Evolutionary conservation across 2,329 filamentous ascomycete species (phyloP).

Genomic region (Torrubiellomyces zombiae): DNA sequence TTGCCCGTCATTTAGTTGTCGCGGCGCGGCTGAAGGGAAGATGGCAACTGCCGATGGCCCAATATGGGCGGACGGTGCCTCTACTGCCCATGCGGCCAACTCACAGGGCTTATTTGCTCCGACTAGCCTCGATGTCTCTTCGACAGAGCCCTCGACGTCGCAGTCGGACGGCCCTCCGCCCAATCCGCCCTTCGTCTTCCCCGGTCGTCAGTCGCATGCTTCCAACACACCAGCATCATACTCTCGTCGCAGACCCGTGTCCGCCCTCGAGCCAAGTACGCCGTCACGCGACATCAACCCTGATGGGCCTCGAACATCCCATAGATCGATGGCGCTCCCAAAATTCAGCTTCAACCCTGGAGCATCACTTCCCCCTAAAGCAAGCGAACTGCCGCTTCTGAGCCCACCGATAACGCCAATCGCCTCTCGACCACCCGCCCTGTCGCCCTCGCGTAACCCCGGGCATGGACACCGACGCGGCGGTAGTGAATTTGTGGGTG

Average conservation of each 20-base stretch:
- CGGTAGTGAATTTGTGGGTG: conserved; percentile 76
- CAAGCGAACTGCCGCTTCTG: conserved; percentile 20
- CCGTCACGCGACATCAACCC: conserved; percentile 11
- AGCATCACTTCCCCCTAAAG: conserved; percentile 16
- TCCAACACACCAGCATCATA: conserved; percentile 29
- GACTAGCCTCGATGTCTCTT: not conserved
- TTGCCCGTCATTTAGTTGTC: conserved; percentile 28
- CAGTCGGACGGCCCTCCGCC: conserved; percentile 25
- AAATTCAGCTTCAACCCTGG: conserved; percentile 41
- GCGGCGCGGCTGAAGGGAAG: conserved; percentile 28
- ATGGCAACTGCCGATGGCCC: conserved; percentile 25
- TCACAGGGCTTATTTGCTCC: not conserved
- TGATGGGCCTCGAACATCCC: conserved; percentile 12
- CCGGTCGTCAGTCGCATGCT: conserved; percentile 26
- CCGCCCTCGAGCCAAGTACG: conserved; percentile 30
- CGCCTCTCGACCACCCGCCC: conserved; percentile 28
- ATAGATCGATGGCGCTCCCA: conserved; percentile 26
- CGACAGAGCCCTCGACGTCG: conserved; percentile 3
- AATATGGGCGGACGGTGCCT: conserved; percentile 16
- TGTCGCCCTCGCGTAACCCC: conserved; percentile 38
- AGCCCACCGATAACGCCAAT: conserved; percentile 39
- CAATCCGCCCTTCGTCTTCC: conserved; percentile 51
- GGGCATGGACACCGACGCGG: conserved; percentile 66
- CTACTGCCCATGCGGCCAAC: conserved; percentile 7
- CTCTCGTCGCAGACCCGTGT: conserved; percentile 35